Evolutionary conservation across 2,329 filamentous ascomycete species (phyloP).

Genomic region (Phaeosphaeria sp.): DNA sequence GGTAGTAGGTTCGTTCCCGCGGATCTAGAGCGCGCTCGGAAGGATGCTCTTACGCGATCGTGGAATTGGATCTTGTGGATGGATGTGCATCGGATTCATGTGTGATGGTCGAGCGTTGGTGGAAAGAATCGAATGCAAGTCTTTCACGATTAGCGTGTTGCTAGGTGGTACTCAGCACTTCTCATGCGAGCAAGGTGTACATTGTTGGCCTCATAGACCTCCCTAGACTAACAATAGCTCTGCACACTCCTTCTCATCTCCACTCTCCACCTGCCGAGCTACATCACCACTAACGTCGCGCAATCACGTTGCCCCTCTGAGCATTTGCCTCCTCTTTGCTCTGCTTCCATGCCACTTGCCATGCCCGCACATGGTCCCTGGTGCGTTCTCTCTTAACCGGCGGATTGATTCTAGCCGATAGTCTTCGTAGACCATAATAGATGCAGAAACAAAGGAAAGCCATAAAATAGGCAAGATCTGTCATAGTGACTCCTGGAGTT

Average conservation of each 20-base stretch:
- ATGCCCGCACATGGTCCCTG: background rate
- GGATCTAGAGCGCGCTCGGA: too few relatives aligned
- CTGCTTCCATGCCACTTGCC: background rate
- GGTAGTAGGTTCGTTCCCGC: too few relatives aligned
- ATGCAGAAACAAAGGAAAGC: background rate
- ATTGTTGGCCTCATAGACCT: background rate
- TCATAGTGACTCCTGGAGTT: background rate
- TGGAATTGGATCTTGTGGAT: too few relatives aligned
- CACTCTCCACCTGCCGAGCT: background rate
- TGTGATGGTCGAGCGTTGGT: too few relatives aligned
- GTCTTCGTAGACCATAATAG: background rate
- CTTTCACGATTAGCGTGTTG: background rate
- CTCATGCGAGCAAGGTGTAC: background rate
- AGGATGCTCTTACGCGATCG: too few relatives aligned
- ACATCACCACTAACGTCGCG: too few relatives aligned
- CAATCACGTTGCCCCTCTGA: background rate
- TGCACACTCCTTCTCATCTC: background rate
- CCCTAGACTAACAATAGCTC: background rate
- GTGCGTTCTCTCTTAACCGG: background rate
- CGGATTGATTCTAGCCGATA: background rate
- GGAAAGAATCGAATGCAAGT: background rate
- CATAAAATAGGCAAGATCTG: background rate
- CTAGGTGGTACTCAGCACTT: background rate
- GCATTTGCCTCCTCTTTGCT: background rate
- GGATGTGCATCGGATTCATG: too few relatives aligned